Evolutionary conservation across 495 filamentous ascomycete genomes (phyloP).

Genomic region (Alectoria sarmentosa): DNA sequence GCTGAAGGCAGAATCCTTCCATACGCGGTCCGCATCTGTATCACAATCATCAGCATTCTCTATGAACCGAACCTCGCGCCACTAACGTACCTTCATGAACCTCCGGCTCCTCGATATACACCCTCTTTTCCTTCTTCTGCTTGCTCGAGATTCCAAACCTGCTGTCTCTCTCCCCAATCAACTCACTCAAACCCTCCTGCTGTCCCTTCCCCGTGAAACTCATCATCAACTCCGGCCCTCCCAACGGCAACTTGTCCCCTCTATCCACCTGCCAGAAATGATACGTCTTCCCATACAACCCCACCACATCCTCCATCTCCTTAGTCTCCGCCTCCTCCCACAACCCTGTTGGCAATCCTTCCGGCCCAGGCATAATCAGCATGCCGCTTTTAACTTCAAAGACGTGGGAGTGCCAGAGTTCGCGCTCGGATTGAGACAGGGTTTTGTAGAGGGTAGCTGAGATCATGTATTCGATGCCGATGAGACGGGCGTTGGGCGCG

Average conservation of each 20-base stretch:
- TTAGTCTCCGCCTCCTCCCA: slow-evolving; percentile 74
- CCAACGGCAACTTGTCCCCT: slow-evolving; percentile 70
- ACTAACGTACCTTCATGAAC: slow-evolving; percentile 48
- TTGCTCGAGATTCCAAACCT: slow-evolving; percentile 54
- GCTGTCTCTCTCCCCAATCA: slow-evolving; percentile 57
- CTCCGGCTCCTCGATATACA: slow-evolving; percentile 49
- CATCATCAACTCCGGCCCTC: slow-evolving; percentile 69
- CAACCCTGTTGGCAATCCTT: slow-evolving; percentile 41
- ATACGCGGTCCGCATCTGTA: slow-evolving; percentile 45
- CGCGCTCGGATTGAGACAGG: slow-evolving; percentile 56
- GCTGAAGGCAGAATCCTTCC: slow-evolving; percentile 25
- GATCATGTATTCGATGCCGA: slow-evolving; percentile 94
- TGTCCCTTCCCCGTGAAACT: slow-evolving; percentile 57
- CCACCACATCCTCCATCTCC: slow-evolving; percentile 68
- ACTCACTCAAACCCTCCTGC: slow-evolving; percentile 50
- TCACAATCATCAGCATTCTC: background rate
- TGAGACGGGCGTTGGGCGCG: slow-evolving; percentile 57
- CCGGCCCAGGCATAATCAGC: slow-evolving; percentile 74
- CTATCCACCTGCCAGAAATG: slow-evolving; percentile 83
- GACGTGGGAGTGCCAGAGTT: slow-evolving; percentile 74
- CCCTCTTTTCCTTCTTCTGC: slow-evolving; percentile 57
- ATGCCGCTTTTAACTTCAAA: slow-evolving; percentile 85
- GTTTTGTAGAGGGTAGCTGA: slow-evolving; percentile 58
- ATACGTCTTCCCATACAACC: slow-evolving; percentile 83
- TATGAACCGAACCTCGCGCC: background rate